Conservation (phyloP, 768 basidiomycete species). For the Collybiopsis confluens region DNA sequence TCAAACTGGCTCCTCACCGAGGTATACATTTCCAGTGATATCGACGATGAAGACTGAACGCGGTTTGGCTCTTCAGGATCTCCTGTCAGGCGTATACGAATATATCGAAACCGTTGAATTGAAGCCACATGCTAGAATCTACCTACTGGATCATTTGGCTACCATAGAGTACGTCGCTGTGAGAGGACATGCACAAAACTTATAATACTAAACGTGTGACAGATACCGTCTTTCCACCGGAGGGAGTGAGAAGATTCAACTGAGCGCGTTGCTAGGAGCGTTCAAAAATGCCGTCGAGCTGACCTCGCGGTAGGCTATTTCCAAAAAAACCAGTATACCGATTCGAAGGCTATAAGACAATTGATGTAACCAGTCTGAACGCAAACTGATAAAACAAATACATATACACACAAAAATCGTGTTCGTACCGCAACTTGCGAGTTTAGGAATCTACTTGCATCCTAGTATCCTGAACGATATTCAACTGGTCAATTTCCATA, state of each 20-base stretch:
- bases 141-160: constrained; percentile 90
- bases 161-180: constrained; percentile 76
- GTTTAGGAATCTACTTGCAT: not conserved
- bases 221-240: constrained; percentile 92
- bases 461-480: not conserved
- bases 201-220: not conserved
- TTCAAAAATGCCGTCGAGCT: constrained; percentile 93
- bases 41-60: constrained; percentile 83
- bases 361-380: too few species aligned
- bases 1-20: not conserved
- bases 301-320: constrained; percentile 21
- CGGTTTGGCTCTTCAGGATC: constrained; percentile 91
- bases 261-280: constrained; percentile 85
- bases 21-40: constrained; percentile 61
- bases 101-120: constrained; percentile 84
- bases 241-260: constrained; percentile 89
- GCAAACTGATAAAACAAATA: not conserved
- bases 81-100: constrained; percentile 89
- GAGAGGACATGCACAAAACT: not conserved
- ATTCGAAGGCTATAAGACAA: not conserved
- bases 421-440: not conserved
- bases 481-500: not conserved
- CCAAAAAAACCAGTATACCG: not conserved
- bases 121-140: constrained; percentile 81
- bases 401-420: not conserved